These are phyloP conservation scores for Thelonectria discophora DNA, from an alignment of 2,329 filamentous ascomycete species.

Conservation along the genomic window DNA sequence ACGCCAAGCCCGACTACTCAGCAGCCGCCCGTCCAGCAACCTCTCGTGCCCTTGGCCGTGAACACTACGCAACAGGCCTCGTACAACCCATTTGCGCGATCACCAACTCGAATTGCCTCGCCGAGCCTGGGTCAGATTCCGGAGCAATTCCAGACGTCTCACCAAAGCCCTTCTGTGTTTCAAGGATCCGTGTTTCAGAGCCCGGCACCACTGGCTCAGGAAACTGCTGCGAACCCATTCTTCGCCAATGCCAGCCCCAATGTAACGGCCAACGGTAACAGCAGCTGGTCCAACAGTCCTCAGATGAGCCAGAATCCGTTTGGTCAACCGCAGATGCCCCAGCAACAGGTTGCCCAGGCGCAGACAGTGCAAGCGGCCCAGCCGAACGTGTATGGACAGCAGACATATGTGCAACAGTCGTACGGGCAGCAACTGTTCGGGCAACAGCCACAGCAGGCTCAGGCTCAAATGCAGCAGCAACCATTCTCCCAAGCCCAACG, in stretches of 20 bases:
- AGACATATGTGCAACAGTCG: constrained; percentile 30
- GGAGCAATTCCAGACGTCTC: constrained; percentile 59
- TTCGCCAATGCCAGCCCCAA: constrained; percentile 39
- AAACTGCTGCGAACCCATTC: constrained; percentile 51
- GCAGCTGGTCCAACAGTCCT: constrained; percentile 41
- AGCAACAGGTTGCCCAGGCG: constrained; percentile 24
- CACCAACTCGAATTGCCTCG: constrained; percentile 60
- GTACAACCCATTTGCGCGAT: constrained; percentile 61
- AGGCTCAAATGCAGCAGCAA: constrained; percentile 46
- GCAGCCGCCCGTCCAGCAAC: constrained; percentile 47
- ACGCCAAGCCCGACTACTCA: constrained; percentile 44
- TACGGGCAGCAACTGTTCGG: constrained; percentile 30
- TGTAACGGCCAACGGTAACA: constrained; percentile 13
- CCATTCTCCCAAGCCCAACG: constrained; percentile 55
- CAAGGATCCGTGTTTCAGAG: constrained; percentile 49
- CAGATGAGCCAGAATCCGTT: constrained; percentile 42
- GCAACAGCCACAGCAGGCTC: constrained; percentile 37
- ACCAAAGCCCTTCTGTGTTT: constrained; percentile 46
- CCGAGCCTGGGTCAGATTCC: constrained; percentile 61
- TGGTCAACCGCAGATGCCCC: constrained; percentile 35
- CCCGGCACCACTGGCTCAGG: constrained; percentile 36
- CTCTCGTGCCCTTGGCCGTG: constrained; percentile 45
- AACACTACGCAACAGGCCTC: constrained; percentile 50
- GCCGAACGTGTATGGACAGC: constrained; percentile 1
- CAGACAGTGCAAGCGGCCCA: constrained; percentile 4